Evolutionary conservation across 78 protist species (phyloP).

Genomic region (slime mould (Dictyostelium discoideum)): DNA sequence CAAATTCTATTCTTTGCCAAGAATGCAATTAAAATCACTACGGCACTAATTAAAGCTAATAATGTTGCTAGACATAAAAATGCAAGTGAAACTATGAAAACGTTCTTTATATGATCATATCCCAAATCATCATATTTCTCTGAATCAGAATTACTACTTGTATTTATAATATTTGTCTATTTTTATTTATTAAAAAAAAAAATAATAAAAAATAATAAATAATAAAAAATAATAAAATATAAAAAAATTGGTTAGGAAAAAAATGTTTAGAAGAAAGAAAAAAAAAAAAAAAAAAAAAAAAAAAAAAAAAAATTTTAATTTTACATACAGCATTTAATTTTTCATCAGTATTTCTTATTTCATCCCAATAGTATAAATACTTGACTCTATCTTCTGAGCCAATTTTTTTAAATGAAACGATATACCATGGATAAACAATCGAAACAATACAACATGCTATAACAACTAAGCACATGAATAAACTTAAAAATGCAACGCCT

Average conservation of each 20-base stretch:
- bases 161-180: constrained; percentile 2
- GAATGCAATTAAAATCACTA: not conserved
- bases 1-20: not conserved
- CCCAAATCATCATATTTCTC: not conserved
- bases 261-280: too few relatives aligned
- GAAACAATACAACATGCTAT: not conserved
- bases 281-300: too few relatives aligned
- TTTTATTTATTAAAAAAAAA: too few relatives aligned
- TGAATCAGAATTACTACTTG: not conserved
- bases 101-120: not conserved
- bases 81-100: constrained; percentile 10
- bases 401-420: not conserved
- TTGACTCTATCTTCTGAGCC: not conserved
- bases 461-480: not conserved
- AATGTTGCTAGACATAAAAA: not conserved
- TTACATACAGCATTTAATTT: not conserved
- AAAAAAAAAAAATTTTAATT: not conserved
- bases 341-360: not conserved
- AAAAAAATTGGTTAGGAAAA: too few relatives aligned
- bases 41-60: not conserved
- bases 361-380: not conserved
- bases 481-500: not conserved
- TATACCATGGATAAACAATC: not conserved
- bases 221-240: too few relatives aligned
- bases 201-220: not conserved